Percentiles rank a stretch among this genome's conserved stretches.
phyloP scores from a whole-genome alignment of 2,329 filamentous ascomycete genomes.

The Penicillium expansum region DNA sequence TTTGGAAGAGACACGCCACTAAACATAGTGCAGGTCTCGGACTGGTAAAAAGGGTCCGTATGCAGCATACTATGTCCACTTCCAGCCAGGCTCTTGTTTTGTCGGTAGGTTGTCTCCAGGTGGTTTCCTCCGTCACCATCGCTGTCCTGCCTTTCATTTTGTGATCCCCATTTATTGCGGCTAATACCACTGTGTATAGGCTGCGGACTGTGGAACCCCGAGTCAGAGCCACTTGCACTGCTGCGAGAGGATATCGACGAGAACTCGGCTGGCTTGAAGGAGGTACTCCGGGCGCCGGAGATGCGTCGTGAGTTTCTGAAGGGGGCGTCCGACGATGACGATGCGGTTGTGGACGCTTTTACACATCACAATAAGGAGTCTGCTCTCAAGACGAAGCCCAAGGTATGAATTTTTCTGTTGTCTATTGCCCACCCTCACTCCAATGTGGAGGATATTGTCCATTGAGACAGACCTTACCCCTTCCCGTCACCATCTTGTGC shows the following conservation, averaged over 20 bases:
- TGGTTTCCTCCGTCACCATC: neutral
- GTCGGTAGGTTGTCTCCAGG: constrained; percentile 57
- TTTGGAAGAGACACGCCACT: constrained; percentile 15
- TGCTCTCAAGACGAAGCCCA: constrained; percentile 81
- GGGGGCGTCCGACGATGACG: constrained; percentile 53
- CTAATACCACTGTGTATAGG: constrained; percentile 44
- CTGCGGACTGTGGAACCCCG: constrained; percentile 79
- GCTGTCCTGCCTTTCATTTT: neutral
- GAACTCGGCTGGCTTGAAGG: constrained; percentile 67
- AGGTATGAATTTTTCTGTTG: constrained; percentile 54
- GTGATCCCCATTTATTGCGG: neutral
- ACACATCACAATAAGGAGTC: constrained; percentile 65
- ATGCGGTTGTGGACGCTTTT: constrained; percentile 68
- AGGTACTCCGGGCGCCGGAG: constrained; percentile 58
- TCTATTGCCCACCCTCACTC: neutral
- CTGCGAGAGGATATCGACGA: constrained; percentile 74
- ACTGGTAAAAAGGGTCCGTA: constrained; percentile 85
- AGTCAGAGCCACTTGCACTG: constrained; percentile 61
- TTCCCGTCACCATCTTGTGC: neutral
- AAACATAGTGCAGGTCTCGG: constrained; percentile 58
- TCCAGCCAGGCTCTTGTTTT: constrained; percentile 69
- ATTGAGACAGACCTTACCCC: neutral
- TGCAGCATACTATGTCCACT: constrained; percentile 83
- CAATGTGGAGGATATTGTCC: neutral
- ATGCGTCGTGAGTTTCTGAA: constrained; percentile 67